Base-by-base conservation (phyloP, 1,139 yeast species). In the Taphrina deformans region DNA sequence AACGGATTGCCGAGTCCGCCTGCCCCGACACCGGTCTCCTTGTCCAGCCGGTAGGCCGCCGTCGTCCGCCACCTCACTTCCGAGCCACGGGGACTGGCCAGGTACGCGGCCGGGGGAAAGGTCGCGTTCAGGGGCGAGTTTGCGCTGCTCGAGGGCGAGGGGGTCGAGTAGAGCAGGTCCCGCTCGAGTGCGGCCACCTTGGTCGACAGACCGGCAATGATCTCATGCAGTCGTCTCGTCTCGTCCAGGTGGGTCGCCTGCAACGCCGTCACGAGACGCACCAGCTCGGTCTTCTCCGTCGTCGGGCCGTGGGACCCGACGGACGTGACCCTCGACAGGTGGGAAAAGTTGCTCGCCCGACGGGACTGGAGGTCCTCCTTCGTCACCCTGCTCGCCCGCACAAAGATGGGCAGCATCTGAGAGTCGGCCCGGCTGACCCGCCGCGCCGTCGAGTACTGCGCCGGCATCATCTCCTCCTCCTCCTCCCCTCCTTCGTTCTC, bases 241-340 rank as follows among this genome's bases (percentile, higher is more conserved):
- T 53, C 58, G 33, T 53, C 58, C 41, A 53, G 35, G 48, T 53
- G 58, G n/a, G 58, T 38, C 27, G 48, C 48, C 23, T 53, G 58
- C 31, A 53, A n/a, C 23, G 48, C 48, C 31, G 58, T 53, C 48
- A 53, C 48, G 23, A 53, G 24, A 16, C 58, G 29, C 48, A 53
- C 58, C 41, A 53, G 12, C 27, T 53, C 58, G 23, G 35, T 29
- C 35, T 48, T 26, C 2, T 48, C 53, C 14, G 53, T 48, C 14
- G 35, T 18, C 35, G 33, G 12, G 6, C 23, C n/a, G 14, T 10
- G 7, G 3, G 51, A 45, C 9, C 27, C 12, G n/a, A 1, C 14
- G 3, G 51, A 18, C 3, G 45, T 40, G 14, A 44, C n/a, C 12
- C n/a, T 18, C 3, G 35, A 26, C 10, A 48, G 23, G n/a, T 18